Percentiles rank a stretch among this genome's conserved stretches.
Evolutionary conservation across 345 rosid species (phyloP).

Genomic region (Adansonia digitata): DNA sequence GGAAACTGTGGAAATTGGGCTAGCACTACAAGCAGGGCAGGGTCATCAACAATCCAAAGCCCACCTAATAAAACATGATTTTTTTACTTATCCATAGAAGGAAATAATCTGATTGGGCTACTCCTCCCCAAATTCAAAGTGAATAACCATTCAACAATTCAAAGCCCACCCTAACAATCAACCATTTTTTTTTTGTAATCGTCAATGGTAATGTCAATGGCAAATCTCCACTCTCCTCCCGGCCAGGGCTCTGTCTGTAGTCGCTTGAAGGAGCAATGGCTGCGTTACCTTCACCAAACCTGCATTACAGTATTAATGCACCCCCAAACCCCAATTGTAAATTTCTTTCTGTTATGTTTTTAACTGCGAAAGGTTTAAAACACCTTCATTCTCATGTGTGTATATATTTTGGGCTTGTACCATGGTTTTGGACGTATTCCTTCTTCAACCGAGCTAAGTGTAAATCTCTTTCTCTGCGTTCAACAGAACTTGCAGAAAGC

Average conservation of each 20-base stretch:
- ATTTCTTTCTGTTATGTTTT: neutral
- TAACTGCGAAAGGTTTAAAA: neutral
- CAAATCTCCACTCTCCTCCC: no score
- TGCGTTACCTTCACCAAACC: conserved; percentile 16
- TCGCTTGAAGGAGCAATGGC: conserved; percentile 19
- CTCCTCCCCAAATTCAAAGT: no score
- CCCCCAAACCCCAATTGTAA: neutral
- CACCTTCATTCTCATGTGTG: conserved; percentile 48
- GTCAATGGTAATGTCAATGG: no score
- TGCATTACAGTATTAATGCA: conserved; percentile 20
- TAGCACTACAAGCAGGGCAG: neutral
- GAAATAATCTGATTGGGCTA: no score
- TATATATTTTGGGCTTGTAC: conserved; percentile 74
- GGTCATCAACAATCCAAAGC: neutral
- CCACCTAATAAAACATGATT: neutral
- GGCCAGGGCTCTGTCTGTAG: no score
- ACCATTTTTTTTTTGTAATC: neutral
- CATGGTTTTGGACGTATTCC: conserved; percentile 75
- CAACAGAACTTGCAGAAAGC: conserved; percentile 40
- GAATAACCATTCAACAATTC: no score
- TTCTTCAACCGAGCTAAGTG: conserved; percentile 84
- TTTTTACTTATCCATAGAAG: neutral
- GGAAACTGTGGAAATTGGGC: no score
- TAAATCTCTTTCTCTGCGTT: conserved; percentile 24
- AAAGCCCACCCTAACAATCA: neutral